phyloP scores from a whole-genome alignment of 768 basidiomycete genomes.

The Naganishia onofrii region DNA sequence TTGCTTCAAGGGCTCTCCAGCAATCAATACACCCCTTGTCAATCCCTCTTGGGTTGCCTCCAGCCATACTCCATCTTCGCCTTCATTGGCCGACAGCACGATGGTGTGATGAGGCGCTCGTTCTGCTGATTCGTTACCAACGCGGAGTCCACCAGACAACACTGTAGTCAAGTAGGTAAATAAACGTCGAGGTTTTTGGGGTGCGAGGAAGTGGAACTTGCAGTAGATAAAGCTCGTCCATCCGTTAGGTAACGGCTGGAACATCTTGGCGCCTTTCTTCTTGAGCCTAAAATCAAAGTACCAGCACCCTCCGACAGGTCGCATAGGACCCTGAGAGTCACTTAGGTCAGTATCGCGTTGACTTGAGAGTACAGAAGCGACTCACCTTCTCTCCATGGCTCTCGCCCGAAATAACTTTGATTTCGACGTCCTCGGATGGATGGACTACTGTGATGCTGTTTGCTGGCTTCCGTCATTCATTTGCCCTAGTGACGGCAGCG shows the following conservation, averaged over 20 bases:
- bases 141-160: constrained; percentile 64
- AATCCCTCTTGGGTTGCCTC: constrained; percentile 57
- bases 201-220: constrained; percentile 53
- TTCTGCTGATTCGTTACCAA: constrained; percentile 58
- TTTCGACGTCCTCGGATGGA: constrained; percentile 54
- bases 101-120: constrained; percentile 72
- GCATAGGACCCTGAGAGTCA: constrained; percentile 65
- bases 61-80: constrained; percentile 69
- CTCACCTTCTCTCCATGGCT: constrained; percentile 64
- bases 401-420: constrained; percentile 86
- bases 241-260: constrained; percentile 73
- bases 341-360: neutral
- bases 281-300: constrained; percentile 76
- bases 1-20: constrained; percentile 86
- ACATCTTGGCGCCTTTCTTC: constrained; percentile 62
- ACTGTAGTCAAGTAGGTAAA: constrained; percentile 52
- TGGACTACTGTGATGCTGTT: constrained; percentile 57
- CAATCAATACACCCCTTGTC: constrained; percentile 73
- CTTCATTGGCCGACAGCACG: constrained; percentile 64
- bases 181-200: neutral
- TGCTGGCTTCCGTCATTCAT: constrained; percentile 12
- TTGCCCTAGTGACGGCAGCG: neutral
- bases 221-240: constrained; percentile 90
- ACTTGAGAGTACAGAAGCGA: neutral
- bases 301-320: constrained; percentile 90